Base-by-base conservation (phyloP, 805 yeast species). In the Metschnikowia aberdeeniae region DNA sequence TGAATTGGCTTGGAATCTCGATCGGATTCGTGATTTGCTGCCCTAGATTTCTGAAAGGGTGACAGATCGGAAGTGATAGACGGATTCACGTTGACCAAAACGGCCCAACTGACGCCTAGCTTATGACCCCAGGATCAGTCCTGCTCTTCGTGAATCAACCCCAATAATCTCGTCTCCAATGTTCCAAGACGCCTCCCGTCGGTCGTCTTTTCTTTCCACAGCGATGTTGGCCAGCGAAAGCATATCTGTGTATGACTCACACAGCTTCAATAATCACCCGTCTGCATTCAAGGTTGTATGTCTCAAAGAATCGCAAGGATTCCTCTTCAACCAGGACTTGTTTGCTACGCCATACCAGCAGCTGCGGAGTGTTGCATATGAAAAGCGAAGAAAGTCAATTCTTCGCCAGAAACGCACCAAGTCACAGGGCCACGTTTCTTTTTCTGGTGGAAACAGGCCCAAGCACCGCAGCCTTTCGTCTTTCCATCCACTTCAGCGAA, bases 331-430 rank as follows among this genome's bases (percentile, higher is more conserved):
- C 59, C 90, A 84, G 57, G 90, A 84, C 55, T 63, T 84, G 37
- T 85, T 84, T 70, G 90, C 89, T 2, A 71, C 82, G 1, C 81
- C 82, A 26, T 81, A 80, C 59, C 86, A 82, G 56, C 90, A 84
- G 46, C 70, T 62, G 61, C 52, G 63, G 39, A 58, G 72, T 4
- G 37, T 63, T 9, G 69, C 67, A 12, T 62, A 60, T 41, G 74
- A 70, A 47, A 52, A 59, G 44, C 66, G 59, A 46, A 51, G 50
- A 11, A 53, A 67, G 36, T 60, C 32, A 2, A 22, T 42, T 1
- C 13, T 26, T 20, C 33, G 49, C 7, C 49, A 51, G 40, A 43
- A 40, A 30, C 35, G 54, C 11, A 49, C 51, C 38, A 46, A 51
- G 26, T 51, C 54, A 2, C 48, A 43, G 14, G 42, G 54, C 32